These are phyloP conservation scores for Pulveroboletus sp. DNA, from an alignment of 768 basidiomycete species.

Conservation along the genomic window DNA sequence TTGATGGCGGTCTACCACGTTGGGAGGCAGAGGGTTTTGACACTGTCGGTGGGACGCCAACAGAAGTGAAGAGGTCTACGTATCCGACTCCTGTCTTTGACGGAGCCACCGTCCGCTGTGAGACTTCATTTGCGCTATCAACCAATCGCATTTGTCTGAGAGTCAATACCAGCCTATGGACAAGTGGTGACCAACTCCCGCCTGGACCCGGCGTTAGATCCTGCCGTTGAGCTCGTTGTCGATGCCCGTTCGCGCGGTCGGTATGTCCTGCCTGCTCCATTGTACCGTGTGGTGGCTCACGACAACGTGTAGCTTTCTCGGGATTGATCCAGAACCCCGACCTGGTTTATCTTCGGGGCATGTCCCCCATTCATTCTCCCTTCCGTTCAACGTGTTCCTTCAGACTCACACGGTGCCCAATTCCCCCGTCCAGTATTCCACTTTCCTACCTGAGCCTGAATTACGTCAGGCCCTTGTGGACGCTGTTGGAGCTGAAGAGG, in stretches of 20 bases:
- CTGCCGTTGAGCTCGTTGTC: conserved; percentile 64
- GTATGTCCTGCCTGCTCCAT: conserved; percentile 36
- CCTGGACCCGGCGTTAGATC: conserved; percentile 40
- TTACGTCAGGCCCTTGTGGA: conserved; percentile 57
- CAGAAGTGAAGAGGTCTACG: conserved; percentile 21
- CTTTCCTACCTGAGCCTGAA: conserved; percentile 52
- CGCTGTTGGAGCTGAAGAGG: conserved; percentile 57
- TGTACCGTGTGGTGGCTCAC: conserved; percentile 1
- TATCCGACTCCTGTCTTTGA: conserved; percentile 58
- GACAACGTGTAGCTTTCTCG: conserved; percentile 57
- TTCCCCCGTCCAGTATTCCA: conserved; percentile 49
- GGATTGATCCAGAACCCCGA: conserved; percentile 84
- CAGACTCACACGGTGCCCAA: conserved; percentile 33
- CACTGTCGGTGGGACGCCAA: conserved; percentile 37
- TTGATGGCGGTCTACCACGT: conserved; percentile 88
- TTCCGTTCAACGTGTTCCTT: conserved; percentile 80
- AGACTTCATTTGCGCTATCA: conserved; percentile 32
- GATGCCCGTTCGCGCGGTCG: conserved; percentile 86
- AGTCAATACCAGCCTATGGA: conserved; percentile 58
- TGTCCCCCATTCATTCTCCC: conserved; percentile 79
- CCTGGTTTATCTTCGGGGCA: conserved; percentile 87
- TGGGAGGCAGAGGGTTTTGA: conserved; percentile 69
- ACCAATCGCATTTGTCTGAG: conserved; percentile 25
- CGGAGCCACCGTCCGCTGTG: conserved; percentile 42
- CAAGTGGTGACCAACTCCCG: conserved; percentile 72